Base-by-base conservation (phyloP, 2,329 filamentous ascomycete genomes). In the Neophaeococcomyces aloes region DNA sequence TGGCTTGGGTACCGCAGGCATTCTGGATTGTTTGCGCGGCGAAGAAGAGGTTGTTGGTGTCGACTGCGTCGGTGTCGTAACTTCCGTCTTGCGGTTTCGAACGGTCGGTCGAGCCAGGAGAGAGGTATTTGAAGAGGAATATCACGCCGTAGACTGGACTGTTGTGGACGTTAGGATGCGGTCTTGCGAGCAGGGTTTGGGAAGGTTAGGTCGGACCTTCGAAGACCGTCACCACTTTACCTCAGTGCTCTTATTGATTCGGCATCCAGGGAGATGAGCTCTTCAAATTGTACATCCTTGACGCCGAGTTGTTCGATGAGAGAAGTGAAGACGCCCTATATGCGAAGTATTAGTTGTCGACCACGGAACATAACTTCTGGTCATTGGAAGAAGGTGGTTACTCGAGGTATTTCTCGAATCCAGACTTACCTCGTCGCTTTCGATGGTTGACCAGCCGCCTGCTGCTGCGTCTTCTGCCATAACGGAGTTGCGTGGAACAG, bases 11-110 rank as follows among this genome's bases (percentile, higher is more conserved):
- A 34, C 88, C 91, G 67, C 91, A 98, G 6, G 91, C 91, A 65
- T 98, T 98, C 65, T 96, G 89, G 61, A 98, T 98, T 3, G 89
- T 96, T 69, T 98, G 91, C 23, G 82, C 80, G 3, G 91, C 91
- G 65, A 98, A 98, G 74, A 94, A 98, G 3, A 53, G 44, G 19
- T 42, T 47, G 49, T 61, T 56, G 51, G 75, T 72, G 50, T 86
- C 79, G 14, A 83, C 71, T 11, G 86, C 86, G 13, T 71, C 72
- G 54, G 78, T 70, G 67, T 95, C 87, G 63, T 86, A 94, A 27
- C 68, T 71, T 48, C 91, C 91, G 62, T 96, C 88, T 52, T 79
- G 75, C 0, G 88, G 87, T 34, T 74, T 74, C 45, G 77, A 72
- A 32, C 73, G 65, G 30, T 77, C 68, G 71, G 81, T 48, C 79